These are phyloP conservation scores for Euphrasia confusa DNA, from an alignment of 257 asterid species.

Conservation along the genomic window DNA sequence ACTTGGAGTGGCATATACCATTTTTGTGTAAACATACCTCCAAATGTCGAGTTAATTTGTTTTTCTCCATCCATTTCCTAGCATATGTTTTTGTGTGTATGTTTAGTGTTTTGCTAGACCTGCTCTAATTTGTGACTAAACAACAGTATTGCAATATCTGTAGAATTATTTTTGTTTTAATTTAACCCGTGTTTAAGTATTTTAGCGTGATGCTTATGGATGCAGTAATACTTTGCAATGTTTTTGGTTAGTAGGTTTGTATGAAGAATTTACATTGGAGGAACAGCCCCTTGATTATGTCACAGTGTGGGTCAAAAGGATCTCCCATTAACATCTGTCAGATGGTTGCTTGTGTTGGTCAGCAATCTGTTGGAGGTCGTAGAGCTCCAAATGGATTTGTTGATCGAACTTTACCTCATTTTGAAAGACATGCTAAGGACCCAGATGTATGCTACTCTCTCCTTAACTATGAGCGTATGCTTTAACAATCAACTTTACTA, in stretches of 20 bases:
- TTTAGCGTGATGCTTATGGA: slow-evolving; percentile 7
- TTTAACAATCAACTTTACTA: slow-evolving; percentile 5
- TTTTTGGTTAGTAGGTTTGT: slow-evolving; percentile 51
- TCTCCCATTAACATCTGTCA: slow-evolving; percentile 92
- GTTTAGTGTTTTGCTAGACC: not conserved
- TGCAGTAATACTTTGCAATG: slow-evolving; percentile 9
- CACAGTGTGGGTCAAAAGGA: slow-evolving; percentile 98
- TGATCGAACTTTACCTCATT: slow-evolving; percentile 94
- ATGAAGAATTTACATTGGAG: slow-evolving; percentile 78
- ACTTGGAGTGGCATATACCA: not conserved
- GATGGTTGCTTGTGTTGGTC: slow-evolving; percentile 99
- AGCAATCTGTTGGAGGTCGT: slow-evolving; percentile 90
- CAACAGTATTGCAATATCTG: not conserved
- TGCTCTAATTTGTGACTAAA: slow-evolving; percentile 13
- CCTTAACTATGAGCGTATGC: too few species aligned
- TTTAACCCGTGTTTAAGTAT: not conserved
- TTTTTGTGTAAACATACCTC: slow-evolving; percentile 4
- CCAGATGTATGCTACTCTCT: slow-evolving; percentile 60
- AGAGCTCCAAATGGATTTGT: slow-evolving; percentile 97
- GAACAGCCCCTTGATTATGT: slow-evolving; percentile 95
- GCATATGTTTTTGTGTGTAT: not conserved
- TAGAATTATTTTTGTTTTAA: not conserved
- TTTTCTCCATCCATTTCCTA: not conserved
- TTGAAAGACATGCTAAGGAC: slow-evolving; percentile 68
- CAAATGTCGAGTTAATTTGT: not conserved